Conservation (phyloP, 129 eudicot genomes). For the Flaveria ramosissima region DNA sequence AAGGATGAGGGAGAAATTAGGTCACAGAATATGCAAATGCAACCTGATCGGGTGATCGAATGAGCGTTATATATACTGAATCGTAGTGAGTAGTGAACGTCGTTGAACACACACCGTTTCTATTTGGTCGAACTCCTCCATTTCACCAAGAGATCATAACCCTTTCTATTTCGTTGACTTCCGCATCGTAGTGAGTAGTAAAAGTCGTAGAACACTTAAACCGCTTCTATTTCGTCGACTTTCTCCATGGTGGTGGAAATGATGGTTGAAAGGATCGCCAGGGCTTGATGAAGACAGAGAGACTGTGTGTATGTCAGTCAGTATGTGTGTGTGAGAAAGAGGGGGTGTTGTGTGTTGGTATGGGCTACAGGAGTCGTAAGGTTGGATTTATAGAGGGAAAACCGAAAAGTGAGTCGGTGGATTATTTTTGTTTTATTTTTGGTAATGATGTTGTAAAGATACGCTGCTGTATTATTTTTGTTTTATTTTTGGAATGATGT, state of each 20-base stretch:
- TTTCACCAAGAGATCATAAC: constrained; percentile 16
- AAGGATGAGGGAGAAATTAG: neutral
- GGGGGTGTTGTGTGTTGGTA: too few species aligned
- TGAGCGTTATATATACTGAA: neutral
- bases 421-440: neutral
- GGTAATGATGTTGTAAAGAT: neutral
- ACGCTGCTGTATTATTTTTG: neutral
- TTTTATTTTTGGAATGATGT: too few species aligned
- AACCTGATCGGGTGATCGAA: neutral
- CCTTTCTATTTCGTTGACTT: too few species aligned
- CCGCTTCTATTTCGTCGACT: constrained; percentile 19
- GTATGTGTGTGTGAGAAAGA: neutral
- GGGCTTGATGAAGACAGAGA: too few species aligned
- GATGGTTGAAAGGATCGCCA: too few species aligned
- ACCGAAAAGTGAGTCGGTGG: neutral
- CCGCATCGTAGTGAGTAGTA: neutral
- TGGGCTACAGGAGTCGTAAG: neutral
- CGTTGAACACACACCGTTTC: constrained; percentile 16
- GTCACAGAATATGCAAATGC: neutral
- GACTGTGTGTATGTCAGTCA: too few species aligned
- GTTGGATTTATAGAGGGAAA: neutral
- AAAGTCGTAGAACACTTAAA: neutral
- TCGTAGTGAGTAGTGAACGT: neutral
- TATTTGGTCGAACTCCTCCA: constrained; percentile 48
- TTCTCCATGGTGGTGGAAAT: constrained; percentile 40